These are phyloP conservation scores for Fusarium sp. DNA, from an alignment of 2,329 filamentous ascomycete genomes.

Conservation along the genomic window DNA sequence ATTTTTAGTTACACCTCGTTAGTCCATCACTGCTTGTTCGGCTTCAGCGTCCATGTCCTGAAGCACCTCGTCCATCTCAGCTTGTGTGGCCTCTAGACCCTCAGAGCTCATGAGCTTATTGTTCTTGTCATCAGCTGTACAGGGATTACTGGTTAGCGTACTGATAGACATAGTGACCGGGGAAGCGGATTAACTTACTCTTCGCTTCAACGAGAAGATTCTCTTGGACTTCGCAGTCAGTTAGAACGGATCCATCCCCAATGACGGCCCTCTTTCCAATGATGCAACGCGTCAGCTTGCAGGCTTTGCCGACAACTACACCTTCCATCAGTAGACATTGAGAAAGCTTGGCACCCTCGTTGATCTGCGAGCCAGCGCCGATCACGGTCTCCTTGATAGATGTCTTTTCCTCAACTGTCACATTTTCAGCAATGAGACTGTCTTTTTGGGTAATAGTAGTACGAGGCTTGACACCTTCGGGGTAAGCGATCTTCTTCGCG, in stretches of 20 bases:
- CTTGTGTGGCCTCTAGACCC: conserved; percentile 72
- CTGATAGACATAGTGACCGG: background rate
- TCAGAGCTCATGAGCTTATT: conserved; percentile 76
- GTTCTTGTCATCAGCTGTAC: conserved; percentile 72
- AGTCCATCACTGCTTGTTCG: conserved; percentile 45
- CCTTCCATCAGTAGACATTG: conserved; percentile 94
- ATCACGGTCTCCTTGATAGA: conserved; percentile 95
- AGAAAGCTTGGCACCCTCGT: conserved; percentile 85
- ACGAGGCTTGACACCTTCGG: conserved; percentile 81
- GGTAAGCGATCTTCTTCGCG: conserved; percentile 81
- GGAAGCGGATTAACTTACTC: conserved; percentile 63
- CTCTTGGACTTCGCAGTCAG: conserved; percentile 92
- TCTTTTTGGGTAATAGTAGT: conserved; percentile 87
- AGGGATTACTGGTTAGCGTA: conserved; percentile 26
- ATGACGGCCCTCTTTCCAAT: conserved; percentile 84
- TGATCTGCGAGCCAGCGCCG: conserved; percentile 87
- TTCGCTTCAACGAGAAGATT: conserved; percentile 86
- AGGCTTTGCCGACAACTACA: conserved; percentile 84
- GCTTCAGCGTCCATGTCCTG: conserved; percentile 57
- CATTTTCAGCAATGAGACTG: conserved; percentile 87
- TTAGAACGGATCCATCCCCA: conserved; percentile 83
- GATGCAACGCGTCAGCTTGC: conserved; percentile 88
- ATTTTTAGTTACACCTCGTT: conserved; percentile 28
- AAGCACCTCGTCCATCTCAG: conserved; percentile 68
- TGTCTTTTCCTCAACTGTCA: conserved; percentile 86